Base-by-base conservation (phyloP, 352 stramenopile species). In the Chrysophaeum taylorii region DNA sequence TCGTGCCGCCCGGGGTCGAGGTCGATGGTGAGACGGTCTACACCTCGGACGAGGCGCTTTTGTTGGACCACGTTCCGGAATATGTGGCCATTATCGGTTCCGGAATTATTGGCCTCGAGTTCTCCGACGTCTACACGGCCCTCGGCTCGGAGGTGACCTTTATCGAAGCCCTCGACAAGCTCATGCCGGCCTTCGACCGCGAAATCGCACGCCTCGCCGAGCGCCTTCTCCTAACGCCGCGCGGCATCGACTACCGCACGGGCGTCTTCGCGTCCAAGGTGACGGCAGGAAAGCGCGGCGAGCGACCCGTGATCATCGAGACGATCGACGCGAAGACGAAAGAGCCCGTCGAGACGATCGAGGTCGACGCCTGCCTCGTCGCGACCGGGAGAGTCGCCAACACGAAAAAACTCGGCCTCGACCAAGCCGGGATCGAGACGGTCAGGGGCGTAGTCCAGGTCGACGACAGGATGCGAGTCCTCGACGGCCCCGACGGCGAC, bases 291-390 rank as follows among this genome's bases (percentile, higher is more conserved):
- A 84, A 90, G 68, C 83, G 75, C 14, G 87, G 87, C 64, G 79
- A 86, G 70, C 92, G 92, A 73, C 87, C 87, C 33, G 85, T 91
- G 23, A 90, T 83, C 25, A 91, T 93, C 76, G 89, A 93, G 74
- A 91, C 92, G 86, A 92, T 93, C 79, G 86, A 93, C 79, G 87
- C 85, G 37, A 82, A 86, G 38, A 93, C 87, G 15, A 92, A 92
- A 79, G 82, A 87, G 74, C 83, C 83, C 63, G 81, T 87, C 48
- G 82, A 88, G 75, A 88, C 82, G 4, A 48, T 91, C 38, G 80
- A 91, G 73, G 85, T 93, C 18, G 87, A 93, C 75, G 82, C 82
- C 43, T 85, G 79, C 70, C 90, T 93, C 84, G 79, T 93, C 73
- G 87, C 87, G 31, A 93, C 87, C 0, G 87, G 87, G 39, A 81